Conservation (phyloP, 1,139 yeast species). For the Candida labiduridarum region DNA sequence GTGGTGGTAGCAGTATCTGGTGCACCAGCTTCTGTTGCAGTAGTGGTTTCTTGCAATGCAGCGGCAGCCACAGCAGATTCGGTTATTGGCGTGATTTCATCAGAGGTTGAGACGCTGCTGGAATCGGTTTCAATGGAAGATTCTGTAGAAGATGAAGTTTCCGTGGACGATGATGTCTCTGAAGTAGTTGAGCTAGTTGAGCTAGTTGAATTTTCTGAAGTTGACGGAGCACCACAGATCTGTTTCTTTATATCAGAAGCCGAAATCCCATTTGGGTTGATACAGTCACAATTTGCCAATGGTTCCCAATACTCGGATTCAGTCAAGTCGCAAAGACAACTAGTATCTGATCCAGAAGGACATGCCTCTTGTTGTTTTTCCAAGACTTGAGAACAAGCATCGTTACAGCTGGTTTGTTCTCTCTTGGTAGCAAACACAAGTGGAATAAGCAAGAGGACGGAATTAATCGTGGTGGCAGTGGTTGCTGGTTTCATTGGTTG, state of each 20-base stretch:
- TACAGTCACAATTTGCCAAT: slow-evolving; percentile 6
- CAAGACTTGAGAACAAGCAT: slow-evolving; percentile 1
- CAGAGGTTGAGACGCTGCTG: background rate
- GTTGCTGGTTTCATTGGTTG: background rate
- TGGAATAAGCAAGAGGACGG: background rate
- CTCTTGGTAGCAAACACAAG: slow-evolving; percentile 4
- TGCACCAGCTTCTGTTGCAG: background rate
- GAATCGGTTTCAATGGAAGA: background rate
- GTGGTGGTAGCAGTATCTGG: background rate
- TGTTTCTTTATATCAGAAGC: slow-evolving; percentile 1
- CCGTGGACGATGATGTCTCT: background rate
- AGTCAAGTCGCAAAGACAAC: slow-evolving; percentile 3
- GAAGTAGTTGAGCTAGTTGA: background rate
- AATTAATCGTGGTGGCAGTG: background rate
- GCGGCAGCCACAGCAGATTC: slow-evolving; percentile 4
- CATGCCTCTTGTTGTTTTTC: slow-evolving; percentile 5
- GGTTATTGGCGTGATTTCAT: background rate
- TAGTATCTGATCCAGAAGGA: slow-evolving; percentile 6
- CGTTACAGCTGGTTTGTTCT: slow-evolving; percentile 5
- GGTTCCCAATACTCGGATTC: slow-evolving; percentile 6
- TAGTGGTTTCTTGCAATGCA: background rate
- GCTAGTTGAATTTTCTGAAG: background rate
- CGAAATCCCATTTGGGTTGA: slow-evolving; percentile 2
- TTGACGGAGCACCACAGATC: slow-evolving; percentile 1
- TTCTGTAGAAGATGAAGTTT: background rate